These are phyloP conservation scores for Mycena maculata DNA, from an alignment of 768 basidiomycete species.

Conservation along the genomic window DNA sequence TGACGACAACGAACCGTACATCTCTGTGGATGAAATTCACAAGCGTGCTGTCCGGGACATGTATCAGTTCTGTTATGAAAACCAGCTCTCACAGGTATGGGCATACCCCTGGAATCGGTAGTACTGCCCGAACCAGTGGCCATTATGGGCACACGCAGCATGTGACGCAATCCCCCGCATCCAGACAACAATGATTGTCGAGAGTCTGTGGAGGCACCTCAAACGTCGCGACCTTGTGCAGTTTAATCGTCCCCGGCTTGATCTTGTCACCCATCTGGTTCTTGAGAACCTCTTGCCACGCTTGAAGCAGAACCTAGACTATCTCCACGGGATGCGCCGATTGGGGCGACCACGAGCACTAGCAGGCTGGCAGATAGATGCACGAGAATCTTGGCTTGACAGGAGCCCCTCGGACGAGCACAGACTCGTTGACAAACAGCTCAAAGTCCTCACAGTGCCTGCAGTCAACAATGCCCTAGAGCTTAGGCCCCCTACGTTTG, in stretches of 20 bases:
- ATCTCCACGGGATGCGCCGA: constrained; percentile 29
- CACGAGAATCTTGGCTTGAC: constrained; percentile 31
- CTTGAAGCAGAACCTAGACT: constrained; percentile 27
- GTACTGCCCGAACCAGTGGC: not conserved
- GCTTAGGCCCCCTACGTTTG: too few relatives aligned
- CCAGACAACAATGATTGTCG: not conserved
- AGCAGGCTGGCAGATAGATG: constrained; percentile 35
- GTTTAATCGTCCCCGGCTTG: constrained; percentile 13
- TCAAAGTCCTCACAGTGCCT: too few relatives aligned
- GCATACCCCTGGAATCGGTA: not conserved
- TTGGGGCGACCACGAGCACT: constrained; percentile 29
- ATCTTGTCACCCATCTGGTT: constrained; percentile 34
- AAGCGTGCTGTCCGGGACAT: not conserved
- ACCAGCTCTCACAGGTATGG: not conserved
- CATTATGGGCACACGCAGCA: not conserved
- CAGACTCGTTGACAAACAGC: constrained; percentile 33
- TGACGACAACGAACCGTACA: constrained; percentile 7
- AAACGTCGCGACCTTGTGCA: not conserved
- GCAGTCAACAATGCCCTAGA: too few relatives aligned
- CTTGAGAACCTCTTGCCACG: constrained; percentile 20
- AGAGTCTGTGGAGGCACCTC: not conserved
- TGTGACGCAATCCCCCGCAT: not conserved
- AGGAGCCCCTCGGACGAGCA: constrained; percentile 32
- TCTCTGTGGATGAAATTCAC: not conserved
- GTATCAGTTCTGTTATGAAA: not conserved